Percentiles rank a stretch among this genome's conserved stretches.
phyloP scores from a whole-genome alignment of 352 stramenopile genomes.

The Plasmopara muralis region DNA sequence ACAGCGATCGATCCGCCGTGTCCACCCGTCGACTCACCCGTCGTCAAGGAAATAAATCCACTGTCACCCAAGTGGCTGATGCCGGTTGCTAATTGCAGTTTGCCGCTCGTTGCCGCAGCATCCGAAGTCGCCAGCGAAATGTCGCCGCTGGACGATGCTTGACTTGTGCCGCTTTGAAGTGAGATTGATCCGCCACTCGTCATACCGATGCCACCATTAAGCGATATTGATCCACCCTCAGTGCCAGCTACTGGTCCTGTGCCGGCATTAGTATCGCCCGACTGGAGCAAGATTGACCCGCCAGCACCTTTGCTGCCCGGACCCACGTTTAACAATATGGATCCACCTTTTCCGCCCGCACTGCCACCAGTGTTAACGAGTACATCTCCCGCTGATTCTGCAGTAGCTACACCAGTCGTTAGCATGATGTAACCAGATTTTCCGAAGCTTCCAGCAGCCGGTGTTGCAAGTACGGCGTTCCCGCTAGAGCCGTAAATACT shows the following conservation, averaged over 20 bases:
- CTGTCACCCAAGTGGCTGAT: constrained; percentile 17
- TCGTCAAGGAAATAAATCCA: constrained; percentile 8
- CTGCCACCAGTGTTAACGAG: constrained; percentile 12
- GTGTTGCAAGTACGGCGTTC: constrained; percentile 10
- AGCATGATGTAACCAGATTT: constrained; percentile 15
- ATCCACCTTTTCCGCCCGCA: constrained; percentile 19
- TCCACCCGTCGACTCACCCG: constrained; percentile 10
- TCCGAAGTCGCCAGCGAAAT: constrained; percentile 19
- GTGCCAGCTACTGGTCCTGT: constrained; percentile 1
- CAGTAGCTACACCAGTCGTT: constrained; percentile 5
- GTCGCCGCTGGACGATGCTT: constrained; percentile 11
- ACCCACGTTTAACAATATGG: constrained; percentile 14
- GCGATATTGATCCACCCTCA: constrained; percentile 9
- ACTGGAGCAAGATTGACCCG: constrained; percentile 14
- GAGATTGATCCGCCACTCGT: constrained; percentile 11
- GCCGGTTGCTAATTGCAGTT: constrained; percentile 12
- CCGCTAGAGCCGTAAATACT: constrained; percentile 19
- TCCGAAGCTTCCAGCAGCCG: constrained; percentile 12
- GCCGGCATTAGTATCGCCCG: constrained; percentile 8
- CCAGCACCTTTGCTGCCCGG: constrained; percentile 11
- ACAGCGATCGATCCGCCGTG: constrained; percentile 11
- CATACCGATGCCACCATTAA: constrained; percentile 8
- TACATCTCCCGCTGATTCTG: constrained; percentile 11
- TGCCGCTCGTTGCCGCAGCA: constrained; percentile 8
- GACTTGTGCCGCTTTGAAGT: constrained; percentile 15